Conservation (phyloP, 208 protist species). For the Endotrypanum monterogeii region DNA sequence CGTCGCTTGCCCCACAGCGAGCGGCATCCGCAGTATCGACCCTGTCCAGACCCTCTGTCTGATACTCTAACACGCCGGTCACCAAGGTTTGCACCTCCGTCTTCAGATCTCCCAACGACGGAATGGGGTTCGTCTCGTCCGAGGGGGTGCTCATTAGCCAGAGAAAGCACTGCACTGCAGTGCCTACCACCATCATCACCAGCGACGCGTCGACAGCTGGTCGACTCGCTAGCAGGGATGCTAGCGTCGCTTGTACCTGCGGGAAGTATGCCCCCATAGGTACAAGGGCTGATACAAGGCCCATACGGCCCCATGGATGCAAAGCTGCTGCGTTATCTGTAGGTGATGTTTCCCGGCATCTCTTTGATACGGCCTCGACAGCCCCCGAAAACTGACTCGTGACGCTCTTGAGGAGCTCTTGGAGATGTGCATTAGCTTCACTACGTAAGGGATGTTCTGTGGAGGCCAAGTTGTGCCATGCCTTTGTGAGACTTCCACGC, state of each 20-base stretch:
- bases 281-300: conserved; percentile 58
- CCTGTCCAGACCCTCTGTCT: conserved; percentile 15
- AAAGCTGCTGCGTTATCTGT: conserved; percentile 27
- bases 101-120: conserved; percentile 6
- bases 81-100: conserved; percentile 29
- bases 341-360: not conserved
- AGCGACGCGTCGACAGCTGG: conserved; percentile 28
- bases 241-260: conserved; percentile 33
- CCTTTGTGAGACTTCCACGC: conserved; percentile 44
- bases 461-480: conserved; percentile 68
- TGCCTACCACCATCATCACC: conserved; percentile 40
- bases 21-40: not conserved
- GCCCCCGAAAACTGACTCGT: conserved; percentile 41
- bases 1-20: not conserved
- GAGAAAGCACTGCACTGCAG: conserved; percentile 52
- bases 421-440: conserved; percentile 67
- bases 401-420: conserved; percentile 61
- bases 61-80: conserved; percentile 19
- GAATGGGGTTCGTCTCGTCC: not conserved
- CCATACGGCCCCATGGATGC: conserved; percentile 58
- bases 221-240: conserved; percentile 6
- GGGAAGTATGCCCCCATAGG: conserved; percentile 50
- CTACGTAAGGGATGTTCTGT: conserved; percentile 62
- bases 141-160: conserved; percentile 39
- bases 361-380: not conserved